A percentile compares a stretch with the other conserved stretches of the same genome.
Conservation (phyloP, 257 asterid species). For the Catharanthus roseus region DNA sequence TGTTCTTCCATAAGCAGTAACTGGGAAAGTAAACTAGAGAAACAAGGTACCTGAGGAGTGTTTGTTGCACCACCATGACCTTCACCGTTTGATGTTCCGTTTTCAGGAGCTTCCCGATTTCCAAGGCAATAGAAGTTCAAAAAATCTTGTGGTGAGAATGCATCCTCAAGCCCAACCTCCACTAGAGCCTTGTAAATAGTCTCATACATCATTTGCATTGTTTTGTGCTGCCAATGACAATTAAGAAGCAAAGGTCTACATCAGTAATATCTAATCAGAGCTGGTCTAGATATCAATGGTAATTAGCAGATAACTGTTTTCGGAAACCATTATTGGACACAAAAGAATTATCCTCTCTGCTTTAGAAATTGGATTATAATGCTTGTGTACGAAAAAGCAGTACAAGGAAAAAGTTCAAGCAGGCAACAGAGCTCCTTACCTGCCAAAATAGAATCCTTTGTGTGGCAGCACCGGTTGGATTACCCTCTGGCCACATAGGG, state of each 20-base stretch:
- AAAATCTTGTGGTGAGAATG: constrained; percentile 78
- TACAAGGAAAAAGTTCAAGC: not conserved
- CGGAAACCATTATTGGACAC: not conserved
- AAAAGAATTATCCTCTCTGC: not conserved
- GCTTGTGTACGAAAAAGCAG: not conserved
- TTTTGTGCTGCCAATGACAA: constrained; percentile 58
- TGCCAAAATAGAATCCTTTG: constrained; percentile 97
- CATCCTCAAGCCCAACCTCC: constrained; percentile 89
- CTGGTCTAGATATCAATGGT: not conserved
- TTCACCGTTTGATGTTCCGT: constrained; percentile 27
- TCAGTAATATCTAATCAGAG: not conserved
- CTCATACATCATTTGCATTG: constrained; percentile 99
- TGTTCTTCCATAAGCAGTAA: not conserved
- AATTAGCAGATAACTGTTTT: not conserved
- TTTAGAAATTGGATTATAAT: not conserved
- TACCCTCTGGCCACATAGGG: constrained; percentile 99
- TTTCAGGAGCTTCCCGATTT: constrained; percentile 62
- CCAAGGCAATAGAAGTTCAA: constrained; percentile 92
- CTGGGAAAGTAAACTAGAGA: not conserved
- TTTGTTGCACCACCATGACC: constrained; percentile 42
- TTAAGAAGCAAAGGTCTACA: not conserved
- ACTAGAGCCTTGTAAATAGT: constrained; percentile 87
- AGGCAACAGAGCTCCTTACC: constrained; percentile 37
- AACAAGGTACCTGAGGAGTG: constrained; percentile 68
- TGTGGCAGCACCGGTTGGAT: constrained; percentile 93